Evolutionary conservation across 805 yeast genomes (phyloP).

Genomic region (Kazachstania africana): DNA sequence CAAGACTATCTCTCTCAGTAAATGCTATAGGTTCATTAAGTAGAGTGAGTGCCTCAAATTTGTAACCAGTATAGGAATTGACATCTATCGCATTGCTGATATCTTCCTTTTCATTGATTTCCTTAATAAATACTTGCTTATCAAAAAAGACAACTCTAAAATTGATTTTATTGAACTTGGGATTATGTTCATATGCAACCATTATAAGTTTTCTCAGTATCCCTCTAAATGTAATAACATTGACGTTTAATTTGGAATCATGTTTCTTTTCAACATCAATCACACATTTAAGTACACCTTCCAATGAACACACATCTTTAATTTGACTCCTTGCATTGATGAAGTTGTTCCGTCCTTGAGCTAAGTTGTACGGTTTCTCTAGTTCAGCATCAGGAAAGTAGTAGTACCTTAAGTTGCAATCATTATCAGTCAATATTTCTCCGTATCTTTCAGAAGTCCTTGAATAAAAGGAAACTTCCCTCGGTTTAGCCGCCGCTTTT

Average conservation of each 20-base stretch:
- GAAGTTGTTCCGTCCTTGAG: conserved; percentile 54
- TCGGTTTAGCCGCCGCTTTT: conserved; percentile 63
- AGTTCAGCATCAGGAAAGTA: conserved; percentile 71
- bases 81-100: conserved; percentile 19
- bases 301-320: conserved; percentile 31
- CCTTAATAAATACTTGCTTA: conserved; percentile 57
- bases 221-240: conserved; percentile 82
- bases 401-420: conserved; percentile 49
- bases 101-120: conserved; percentile 26
- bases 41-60: conserved; percentile 74
- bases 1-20: conserved; percentile 53
- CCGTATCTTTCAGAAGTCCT: conserved; percentile 37
- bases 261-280: conserved; percentile 39
- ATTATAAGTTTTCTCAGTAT: conserved; percentile 57
- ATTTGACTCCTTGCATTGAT: conserved; percentile 42
- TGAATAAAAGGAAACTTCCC: conserved; percentile 61
- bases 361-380: conserved; percentile 48
- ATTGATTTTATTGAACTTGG: conserved; percentile 40
- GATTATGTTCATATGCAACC: conserved; percentile 36
- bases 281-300: conserved; percentile 46
- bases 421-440: conserved; percentile 37
- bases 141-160: conserved; percentile 61
- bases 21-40: conserved; percentile 65
- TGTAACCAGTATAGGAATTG: conserved; percentile 58
- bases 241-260: conserved; percentile 36